Conservation (phyloP, 257 asterid species). For the Fraxinus cuspidata region DNA sequence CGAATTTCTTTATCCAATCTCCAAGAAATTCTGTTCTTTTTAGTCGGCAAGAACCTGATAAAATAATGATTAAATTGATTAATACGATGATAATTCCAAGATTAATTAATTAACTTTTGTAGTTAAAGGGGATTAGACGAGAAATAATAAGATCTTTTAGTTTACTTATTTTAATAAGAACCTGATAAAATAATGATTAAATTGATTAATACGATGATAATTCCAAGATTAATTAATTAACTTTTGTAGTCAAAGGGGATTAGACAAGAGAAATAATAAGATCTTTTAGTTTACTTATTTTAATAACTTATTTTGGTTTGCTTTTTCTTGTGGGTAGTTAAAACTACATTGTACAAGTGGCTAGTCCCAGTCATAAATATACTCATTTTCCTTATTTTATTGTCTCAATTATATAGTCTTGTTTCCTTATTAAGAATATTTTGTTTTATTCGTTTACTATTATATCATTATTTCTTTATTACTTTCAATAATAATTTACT, state of each 20-base stretch:
- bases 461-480: no score
- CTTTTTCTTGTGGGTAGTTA: background rate
- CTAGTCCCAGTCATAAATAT: background rate
- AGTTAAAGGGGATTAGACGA: no score
- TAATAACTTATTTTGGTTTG: background rate
- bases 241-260: no score
- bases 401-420: no score
- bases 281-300: background rate
- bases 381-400: no score
- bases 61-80: background rate
- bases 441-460: no score
- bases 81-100: background rate
- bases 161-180: no score
- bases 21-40: conserved; percentile 79
- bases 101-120: background rate
- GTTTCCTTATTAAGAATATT: no score
- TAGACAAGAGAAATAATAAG: no score
- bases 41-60: conserved; percentile 74
- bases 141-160: no score
- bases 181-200: conserved; percentile 33
- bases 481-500: no score
- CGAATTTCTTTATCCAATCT: conserved; percentile 76
- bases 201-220: background rate
- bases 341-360: background rate
- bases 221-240: background rate